Conservation (phyloP, 306 rosid species). For the Cicer pinnatifidum region DNA sequence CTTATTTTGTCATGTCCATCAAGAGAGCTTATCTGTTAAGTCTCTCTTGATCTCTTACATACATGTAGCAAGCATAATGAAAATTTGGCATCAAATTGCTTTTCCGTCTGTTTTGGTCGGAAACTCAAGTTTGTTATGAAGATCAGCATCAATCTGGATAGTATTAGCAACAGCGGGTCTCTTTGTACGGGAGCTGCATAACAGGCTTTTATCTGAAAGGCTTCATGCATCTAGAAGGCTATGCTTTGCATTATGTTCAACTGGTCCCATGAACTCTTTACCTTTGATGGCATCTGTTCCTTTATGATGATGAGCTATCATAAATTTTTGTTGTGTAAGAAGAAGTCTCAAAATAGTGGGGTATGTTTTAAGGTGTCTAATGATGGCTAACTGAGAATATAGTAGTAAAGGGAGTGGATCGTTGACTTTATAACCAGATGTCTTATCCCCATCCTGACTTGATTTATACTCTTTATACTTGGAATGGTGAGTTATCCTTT, state of each 20-base stretch:
- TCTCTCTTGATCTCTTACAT: conserved; percentile 26
- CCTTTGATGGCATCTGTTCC: conserved; percentile 1
- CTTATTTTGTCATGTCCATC: conserved; percentile 28
- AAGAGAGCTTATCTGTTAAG: conserved; percentile 24
- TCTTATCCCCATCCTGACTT: neutral
- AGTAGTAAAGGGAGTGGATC: conserved; percentile 7
- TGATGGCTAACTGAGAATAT: conserved; percentile 15
- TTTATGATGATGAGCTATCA: conserved; percentile 30
- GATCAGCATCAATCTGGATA: conserved; percentile 20
- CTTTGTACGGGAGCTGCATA: conserved; percentile 8
- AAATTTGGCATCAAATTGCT: conserved; percentile 30
- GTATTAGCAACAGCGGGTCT: conserved; percentile 18
- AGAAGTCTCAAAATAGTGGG: conserved; percentile 1
- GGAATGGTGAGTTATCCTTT: neutral
- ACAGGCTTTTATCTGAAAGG: conserved; percentile 31
- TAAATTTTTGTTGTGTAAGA: conserved; percentile 15
- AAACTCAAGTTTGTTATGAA: conserved; percentile 28
- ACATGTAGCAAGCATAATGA: conserved; percentile 3
- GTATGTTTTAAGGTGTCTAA: conserved; percentile 10
- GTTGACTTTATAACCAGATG: conserved; percentile 1
- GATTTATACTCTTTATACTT: neutral
- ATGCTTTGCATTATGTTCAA: conserved; percentile 31
- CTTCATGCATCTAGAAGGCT: conserved; percentile 13
- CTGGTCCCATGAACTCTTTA: neutral
- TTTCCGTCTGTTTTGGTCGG: conserved; percentile 26